These are phyloP conservation scores for Epichloe coenophiala DNA, from an alignment of 2,329 filamentous ascomycete genomes.

Conservation along the genomic window DNA sequence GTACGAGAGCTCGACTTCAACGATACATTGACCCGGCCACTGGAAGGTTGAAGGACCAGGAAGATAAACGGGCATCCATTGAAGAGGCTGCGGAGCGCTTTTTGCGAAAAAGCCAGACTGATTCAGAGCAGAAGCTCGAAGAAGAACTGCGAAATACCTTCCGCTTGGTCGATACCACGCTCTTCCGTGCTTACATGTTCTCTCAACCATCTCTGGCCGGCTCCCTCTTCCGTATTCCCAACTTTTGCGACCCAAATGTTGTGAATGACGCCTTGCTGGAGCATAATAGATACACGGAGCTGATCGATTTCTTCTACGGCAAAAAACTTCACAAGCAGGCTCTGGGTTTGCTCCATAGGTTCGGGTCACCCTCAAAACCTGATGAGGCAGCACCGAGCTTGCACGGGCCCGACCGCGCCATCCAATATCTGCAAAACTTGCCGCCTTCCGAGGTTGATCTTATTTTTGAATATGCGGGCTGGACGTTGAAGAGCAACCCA, in stretches of 20 bases:
- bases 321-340: constrained; percentile 87
- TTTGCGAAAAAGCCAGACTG: constrained; percentile 31
- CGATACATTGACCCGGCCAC: constrained; percentile 48
- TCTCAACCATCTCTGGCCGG: constrained; percentile 72
- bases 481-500: constrained; percentile 64
- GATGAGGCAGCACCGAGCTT: constrained; percentile 42
- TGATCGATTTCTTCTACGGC: constrained; percentile 95
- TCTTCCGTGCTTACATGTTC: constrained; percentile 94
- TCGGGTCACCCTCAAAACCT: constrained; percentile 48
- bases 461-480: constrained; percentile 80
- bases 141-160: constrained; percentile 63
- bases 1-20: constrained; percentile 58
- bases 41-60: constrained; percentile 43
- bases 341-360: constrained; percentile 66
- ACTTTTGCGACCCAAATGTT: constrained; percentile 92
- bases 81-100: constrained; percentile 43
- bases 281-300: constrained; percentile 75
- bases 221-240: constrained; percentile 85
- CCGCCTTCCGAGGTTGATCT: constrained; percentile 80
- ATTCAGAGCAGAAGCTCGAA: constrained; percentile 49
- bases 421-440: constrained; percentile 80
- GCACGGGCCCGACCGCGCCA: constrained; percentile 69
- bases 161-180: constrained; percentile 77
- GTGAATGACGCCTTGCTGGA: constrained; percentile 88
- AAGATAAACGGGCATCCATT: constrained; percentile 27